Evolutionary conservation across 371 early-diverging fungal genomes (phyloP).

Genomic region (Coemansia sp.): DNA sequence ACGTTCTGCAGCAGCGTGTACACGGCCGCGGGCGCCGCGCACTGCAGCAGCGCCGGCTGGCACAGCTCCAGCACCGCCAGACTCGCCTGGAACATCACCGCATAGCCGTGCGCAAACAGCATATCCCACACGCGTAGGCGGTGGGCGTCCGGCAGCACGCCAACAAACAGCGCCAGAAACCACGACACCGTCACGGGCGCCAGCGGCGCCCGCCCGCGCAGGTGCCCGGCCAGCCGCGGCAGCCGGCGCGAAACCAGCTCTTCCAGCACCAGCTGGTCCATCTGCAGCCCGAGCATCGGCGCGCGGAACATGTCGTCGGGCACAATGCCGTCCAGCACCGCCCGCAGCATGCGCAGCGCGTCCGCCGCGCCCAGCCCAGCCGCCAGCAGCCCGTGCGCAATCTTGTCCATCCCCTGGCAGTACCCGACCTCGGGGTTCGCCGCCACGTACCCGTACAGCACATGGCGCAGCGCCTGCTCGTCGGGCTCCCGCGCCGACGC

Average conservation of each 20-base stretch:
- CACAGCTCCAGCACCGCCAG: slow-evolving; percentile 69
- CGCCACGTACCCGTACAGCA: slow-evolving; percentile 82
- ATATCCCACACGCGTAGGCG: slow-evolving; percentile 91
- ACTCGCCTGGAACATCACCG: slow-evolving; percentile 76
- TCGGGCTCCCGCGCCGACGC: background rate
- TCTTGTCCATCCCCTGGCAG: slow-evolving; percentile 94
- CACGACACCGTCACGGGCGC: slow-evolving; percentile 84
- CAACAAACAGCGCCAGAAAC: slow-evolving; percentile 87
- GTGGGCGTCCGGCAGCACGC: slow-evolving; percentile 79
- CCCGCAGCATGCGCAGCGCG: slow-evolving; percentile 78
- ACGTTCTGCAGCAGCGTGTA: slow-evolving; percentile 43
- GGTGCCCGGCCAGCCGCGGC: slow-evolving; percentile 67
- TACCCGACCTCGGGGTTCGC: slow-evolving; percentile 85
- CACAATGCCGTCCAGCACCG: slow-evolving; percentile 66
- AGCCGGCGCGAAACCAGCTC: slow-evolving; percentile 65
- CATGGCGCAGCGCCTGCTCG: slow-evolving; percentile 59
- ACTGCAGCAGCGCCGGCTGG: slow-evolving; percentile 50
- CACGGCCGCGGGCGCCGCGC: slow-evolving; percentile 49
- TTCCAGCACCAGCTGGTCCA: slow-evolving; percentile 84
- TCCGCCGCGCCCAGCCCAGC: slow-evolving; percentile 72
- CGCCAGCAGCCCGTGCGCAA: slow-evolving; percentile 86
- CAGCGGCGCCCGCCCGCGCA: slow-evolving; percentile 67
- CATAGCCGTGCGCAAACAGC: slow-evolving; percentile 69
- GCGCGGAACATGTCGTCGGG: slow-evolving; percentile 68
- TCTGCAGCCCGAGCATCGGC: slow-evolving; percentile 66